A percentile compares a stretch with the other conserved stretches of the same genome.
Conservation (phyloP, 75 land plant species). For the Sequoiadendron giganteum region DNA sequence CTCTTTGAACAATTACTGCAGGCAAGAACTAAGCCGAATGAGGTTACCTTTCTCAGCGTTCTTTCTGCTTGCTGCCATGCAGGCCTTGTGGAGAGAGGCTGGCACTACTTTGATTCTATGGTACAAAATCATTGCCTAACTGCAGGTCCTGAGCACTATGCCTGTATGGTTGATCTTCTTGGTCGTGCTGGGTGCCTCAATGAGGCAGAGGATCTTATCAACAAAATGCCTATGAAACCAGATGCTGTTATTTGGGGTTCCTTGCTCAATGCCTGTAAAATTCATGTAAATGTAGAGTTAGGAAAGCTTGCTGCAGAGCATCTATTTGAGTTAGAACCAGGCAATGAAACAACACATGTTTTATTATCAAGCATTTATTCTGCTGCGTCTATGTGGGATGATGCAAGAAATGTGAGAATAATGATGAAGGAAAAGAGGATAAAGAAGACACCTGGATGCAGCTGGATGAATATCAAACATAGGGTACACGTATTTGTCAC, state of each 20-base stretch:
- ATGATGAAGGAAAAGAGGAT: slow-evolving; percentile 9
- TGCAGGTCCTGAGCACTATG: slow-evolving; percentile 8
- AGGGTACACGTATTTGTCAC: slow-evolving; percentile 25
- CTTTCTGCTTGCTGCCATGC: slow-evolving; percentile 13
- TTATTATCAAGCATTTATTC: slow-evolving; percentile 15
- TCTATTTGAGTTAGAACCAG: slow-evolving; percentile 17
- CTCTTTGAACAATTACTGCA: slow-evolving; percentile 19
- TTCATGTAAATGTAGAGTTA: slow-evolving; percentile 3
- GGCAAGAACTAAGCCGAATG: slow-evolving; percentile 17
- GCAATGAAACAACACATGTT: slow-evolving; percentile 7
- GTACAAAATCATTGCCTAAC: background rate
- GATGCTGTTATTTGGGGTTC: slow-evolving; percentile 9
- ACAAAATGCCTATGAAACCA: slow-evolving; percentile 7
- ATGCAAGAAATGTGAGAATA: slow-evolving; percentile 4
- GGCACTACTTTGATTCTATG: background rate
- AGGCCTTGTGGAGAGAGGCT: slow-evolving; percentile 11
- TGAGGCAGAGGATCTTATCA: slow-evolving; percentile 6
- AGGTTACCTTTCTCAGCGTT: slow-evolving; percentile 12
- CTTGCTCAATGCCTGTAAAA: slow-evolving; percentile 9
- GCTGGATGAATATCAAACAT: slow-evolving; percentile 13
- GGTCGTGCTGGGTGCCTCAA: slow-evolving; percentile 17
- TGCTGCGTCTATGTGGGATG: background rate
- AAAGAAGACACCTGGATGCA: slow-evolving; percentile 12
- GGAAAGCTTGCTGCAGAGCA: slow-evolving; percentile 13
- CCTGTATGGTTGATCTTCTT: slow-evolving; percentile 20